A percentile compares a stretch with the other conserved stretches of the same genome.
These are phyloP conservation scores for Phyllosticta citrichinensis DNA, from an alignment of 2,329 filamentous ascomycete species.

Conservation along the genomic window DNA sequence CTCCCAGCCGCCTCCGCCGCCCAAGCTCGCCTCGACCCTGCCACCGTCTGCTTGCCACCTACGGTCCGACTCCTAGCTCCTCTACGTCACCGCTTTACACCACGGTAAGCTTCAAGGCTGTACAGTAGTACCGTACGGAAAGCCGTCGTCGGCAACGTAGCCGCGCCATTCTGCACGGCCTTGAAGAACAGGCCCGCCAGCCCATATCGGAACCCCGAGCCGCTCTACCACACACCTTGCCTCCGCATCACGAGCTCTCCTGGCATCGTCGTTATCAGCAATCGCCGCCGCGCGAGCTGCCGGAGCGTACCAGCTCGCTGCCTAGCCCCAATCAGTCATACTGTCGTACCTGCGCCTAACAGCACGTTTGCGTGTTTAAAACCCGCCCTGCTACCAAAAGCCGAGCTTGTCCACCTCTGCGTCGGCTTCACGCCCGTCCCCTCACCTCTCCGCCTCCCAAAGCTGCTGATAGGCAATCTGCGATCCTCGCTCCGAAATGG, in stretches of 20 bases:
- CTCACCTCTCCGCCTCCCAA: neutral
- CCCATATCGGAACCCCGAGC: neutral
- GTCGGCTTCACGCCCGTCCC: neutral
- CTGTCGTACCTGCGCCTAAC: neutral
- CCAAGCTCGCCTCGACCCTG: neutral
- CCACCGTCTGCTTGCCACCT: neutral
- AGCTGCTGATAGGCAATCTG: neutral
- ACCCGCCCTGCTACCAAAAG: neutral
- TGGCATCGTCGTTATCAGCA: neutral
- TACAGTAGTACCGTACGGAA: too few relatives aligned
- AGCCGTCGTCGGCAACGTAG: neutral
- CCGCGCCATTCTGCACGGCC: neutral
- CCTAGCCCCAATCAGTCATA: neutral
- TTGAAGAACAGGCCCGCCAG: neutral
- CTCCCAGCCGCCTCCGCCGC: neutral
- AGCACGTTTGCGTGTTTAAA: neutral
- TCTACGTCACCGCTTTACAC: slow-evolving; percentile 7
- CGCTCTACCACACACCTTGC: neutral
- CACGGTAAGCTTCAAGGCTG: neutral
- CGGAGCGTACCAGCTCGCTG: neutral
- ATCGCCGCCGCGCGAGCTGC: neutral
- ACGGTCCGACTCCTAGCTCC: neutral
- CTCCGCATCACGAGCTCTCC: neutral
- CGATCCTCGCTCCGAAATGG: slow-evolving; percentile 46
- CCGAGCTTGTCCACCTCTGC: neutral